Percentiles rank a stretch among this genome's conserved stretches.
phyloP scores from a whole-genome alignment of 2,329 filamentous ascomycete genomes.

The Stenocarpella maydis region DNA sequence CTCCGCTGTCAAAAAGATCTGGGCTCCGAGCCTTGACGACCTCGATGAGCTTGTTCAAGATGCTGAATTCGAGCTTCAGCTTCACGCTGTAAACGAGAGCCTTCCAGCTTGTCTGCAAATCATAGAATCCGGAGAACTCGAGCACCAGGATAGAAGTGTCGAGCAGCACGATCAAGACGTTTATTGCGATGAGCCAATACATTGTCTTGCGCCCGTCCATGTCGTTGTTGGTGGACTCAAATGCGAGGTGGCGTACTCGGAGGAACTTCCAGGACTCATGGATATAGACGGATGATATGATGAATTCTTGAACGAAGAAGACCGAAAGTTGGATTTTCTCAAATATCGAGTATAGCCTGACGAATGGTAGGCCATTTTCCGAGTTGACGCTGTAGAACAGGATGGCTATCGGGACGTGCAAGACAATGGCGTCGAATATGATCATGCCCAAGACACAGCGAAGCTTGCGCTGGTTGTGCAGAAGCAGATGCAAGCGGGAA shows the following conservation, averaged over 20 bases:
- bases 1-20: slow-evolving; percentile 20
- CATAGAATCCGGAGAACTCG: slow-evolving; percentile 29
- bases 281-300: slow-evolving; percentile 32
- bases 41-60: slow-evolving; percentile 37
- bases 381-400: slow-evolving; percentile 56
- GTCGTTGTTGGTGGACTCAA: slow-evolving; percentile 32
- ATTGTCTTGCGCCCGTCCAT: slow-evolving; percentile 38
- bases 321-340: slow-evolving; percentile 43
- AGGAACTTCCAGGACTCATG: slow-evolving; percentile 21
- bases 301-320: slow-evolving; percentile 29
- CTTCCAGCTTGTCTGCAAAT: slow-evolving; percentile 34
- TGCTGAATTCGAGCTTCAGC: slow-evolving; percentile 39
- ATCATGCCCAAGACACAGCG: slow-evolving; percentile 60
- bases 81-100: slow-evolving; percentile 38
- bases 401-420: slow-evolving; percentile 59
- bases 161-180: slow-evolving; percentile 55
- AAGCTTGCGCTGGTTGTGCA: slow-evolving; percentile 54
- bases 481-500: slow-evolving; percentile 62
- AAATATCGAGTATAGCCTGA: slow-evolving; percentile 48
- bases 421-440: slow-evolving; percentile 55
- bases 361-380: slow-evolving; percentile 44
- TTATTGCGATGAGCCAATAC: slow-evolving; percentile 54
- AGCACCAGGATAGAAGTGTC: slow-evolving; percentile 45
- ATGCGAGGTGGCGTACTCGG: slow-evolving; percentile 4
- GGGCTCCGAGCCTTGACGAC: slow-evolving; percentile 31